Evolutionary conservation across 140 eudicot genomes (phyloP), one percentile per base, ranked within the genome.

Genomic region (Ambrosia hybrid): DNA sequence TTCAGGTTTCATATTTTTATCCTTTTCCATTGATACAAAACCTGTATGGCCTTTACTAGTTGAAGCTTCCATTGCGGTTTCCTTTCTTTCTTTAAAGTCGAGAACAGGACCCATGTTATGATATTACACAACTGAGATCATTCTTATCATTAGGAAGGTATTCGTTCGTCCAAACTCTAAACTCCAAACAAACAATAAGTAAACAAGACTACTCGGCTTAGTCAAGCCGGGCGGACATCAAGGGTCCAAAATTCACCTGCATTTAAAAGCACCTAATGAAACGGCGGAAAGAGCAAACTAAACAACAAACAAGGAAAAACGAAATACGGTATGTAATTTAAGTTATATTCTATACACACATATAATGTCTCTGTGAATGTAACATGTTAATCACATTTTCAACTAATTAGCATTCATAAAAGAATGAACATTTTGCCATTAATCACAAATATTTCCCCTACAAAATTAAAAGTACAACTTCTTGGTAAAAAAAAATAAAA

Each of bases 21-120:
- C 79, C 73, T 71, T 82, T 7, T 73, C 65, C 71, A 71, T 76
- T 83, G 72, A 64, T 9, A 52, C 70, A 41, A 17, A 67, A 33
- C 12, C 41, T 37, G 55, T 76, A 61, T 76, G 61, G 30, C 59
- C 71, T 73, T 75, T 73, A 72, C 52, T 56, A 9, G 72, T 52
- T 0, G 78, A 73, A 62, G 76, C 82, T 58, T 80, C 86, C 84
- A 76, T 76, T 55, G 57, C 49, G 1, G 55, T 73, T 57, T 75
- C 80, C 21, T 61, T 43, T 74, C 77, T 78, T 71, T 75, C 78
- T 77, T 65, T 65, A 61, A 55, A 72, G 73, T 85, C 86, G 78
- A 69, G 13, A 74, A 78, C 80, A 55, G 82, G 86, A 52, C 88
- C 88, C 95, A 88, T 85, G 45, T 3, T 71, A 57, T 9, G 56